Base-by-base conservation (phyloP, 1,139 yeast genomes). In the Suhomyces taliae region DNA sequence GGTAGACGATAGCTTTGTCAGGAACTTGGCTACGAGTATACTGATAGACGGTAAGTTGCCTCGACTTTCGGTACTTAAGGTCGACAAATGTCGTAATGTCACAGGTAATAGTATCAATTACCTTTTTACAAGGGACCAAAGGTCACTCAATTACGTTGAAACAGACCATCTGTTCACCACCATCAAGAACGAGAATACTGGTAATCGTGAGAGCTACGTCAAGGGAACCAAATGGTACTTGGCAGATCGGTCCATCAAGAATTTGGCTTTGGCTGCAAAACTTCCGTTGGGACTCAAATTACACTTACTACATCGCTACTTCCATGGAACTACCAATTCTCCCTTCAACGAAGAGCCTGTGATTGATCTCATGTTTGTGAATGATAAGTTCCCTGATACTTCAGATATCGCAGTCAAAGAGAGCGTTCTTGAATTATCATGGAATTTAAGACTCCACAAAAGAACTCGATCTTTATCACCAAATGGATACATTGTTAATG, bases 1-100 rank as follows among this genome's bases (percentile, higher is more conserved):
- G 8, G 54, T 73, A 7, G 74, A 72, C 52, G 78, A 72, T 50
- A 62, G 55, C 15, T 66, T 64, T 29, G 39, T 72, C 6, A 54
- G 60, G 34, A 66, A 65, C 37, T 49, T 74, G 39, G 47, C 58
- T 14, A 47, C 59, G 2, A 55, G 67, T 15, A 57, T 72, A 9
- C 40, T 44, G 1, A 52, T 51, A 37, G 65, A 62, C 19, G 65
- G 62, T 1, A 63, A 61, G 38, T 48, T 67, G 6, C 50, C 56
- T 1, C 53, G 53, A 10, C 57, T 74, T 24, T 53, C 62, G 11
- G 49, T 68, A 1, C 40, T 74, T 1, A 53, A 61, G 12, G 29
- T 74, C 1, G 48, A 51, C 15, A 59, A 61, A 7, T 70, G 76
- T 48, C 59, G 62, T 0, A 56, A 57, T 3, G 49, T 70, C 1